These are phyloP conservation scores for Suillus bovinus DNA, from an alignment of 768 basidiomycete genomes.

Conservation along the genomic window DNA sequence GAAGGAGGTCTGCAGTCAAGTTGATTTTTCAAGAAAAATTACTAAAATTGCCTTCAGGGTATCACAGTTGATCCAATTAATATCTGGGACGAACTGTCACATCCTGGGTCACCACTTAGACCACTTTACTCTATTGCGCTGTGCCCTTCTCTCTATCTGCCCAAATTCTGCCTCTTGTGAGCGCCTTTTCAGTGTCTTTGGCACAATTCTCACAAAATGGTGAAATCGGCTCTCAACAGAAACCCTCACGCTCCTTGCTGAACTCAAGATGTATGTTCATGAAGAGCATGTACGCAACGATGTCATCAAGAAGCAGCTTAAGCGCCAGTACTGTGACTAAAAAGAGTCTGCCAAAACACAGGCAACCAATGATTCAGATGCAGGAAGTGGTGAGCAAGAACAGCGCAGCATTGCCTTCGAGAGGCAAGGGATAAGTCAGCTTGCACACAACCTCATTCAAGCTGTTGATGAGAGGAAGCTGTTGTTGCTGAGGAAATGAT, in stretches of 20 bases:
- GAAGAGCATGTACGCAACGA: constrained; percentile 21
- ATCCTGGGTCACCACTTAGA: neutral
- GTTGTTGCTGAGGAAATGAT: no score
- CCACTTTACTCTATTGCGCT: constrained; percentile 16
- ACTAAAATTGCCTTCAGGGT: neutral
- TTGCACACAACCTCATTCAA: neutral
- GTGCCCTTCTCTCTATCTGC: constrained; percentile 22
- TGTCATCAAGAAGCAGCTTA: constrained; percentile 11
- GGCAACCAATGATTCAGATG: neutral
- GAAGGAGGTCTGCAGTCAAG: neutral
- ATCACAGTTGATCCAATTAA: constrained; percentile 1
- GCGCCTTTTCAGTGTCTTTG: constrained; percentile 32
- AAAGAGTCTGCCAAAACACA: constrained; percentile 1
- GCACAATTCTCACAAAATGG: constrained; percentile 30
- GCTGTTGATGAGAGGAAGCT: neutral
- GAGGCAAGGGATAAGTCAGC: no score
- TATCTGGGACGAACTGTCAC: neutral
- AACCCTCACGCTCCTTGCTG: constrained; percentile 22
- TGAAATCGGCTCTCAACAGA: constrained; percentile 22
- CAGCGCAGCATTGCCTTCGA: no score
- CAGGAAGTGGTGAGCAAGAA: no score
- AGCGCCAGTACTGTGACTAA: no score
- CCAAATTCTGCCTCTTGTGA: constrained; percentile 34
- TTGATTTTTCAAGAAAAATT: no score
- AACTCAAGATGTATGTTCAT: constrained; percentile 32